These are phyloP conservation scores for Beauveria brongniartii DNA, from an alignment of 2,329 filamentous ascomycete species.

Conservation along the genomic window DNA sequence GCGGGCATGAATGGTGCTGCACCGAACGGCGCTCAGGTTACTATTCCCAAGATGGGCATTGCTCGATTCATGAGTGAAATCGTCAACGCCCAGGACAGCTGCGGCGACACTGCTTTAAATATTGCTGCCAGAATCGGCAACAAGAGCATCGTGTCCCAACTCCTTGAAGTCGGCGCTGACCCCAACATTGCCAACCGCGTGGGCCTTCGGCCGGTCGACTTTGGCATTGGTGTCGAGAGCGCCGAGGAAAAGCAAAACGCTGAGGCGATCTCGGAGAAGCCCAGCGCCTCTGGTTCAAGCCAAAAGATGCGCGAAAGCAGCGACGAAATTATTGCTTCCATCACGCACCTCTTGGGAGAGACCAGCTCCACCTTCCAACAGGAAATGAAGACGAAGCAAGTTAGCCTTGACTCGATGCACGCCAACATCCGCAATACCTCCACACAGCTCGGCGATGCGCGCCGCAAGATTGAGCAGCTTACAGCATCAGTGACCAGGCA, in stretches of 20 bases:
- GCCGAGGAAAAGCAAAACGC: slow-evolving; percentile 36
- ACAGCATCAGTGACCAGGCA: slow-evolving; percentile 56
- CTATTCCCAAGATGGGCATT: slow-evolving; percentile 65
- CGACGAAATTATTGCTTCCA: slow-evolving; percentile 71
- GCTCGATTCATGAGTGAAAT: slow-evolving; percentile 95
- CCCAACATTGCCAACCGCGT: slow-evolving; percentile 87
- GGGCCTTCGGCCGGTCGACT: slow-evolving; percentile 83
- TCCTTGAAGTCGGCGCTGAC: slow-evolving; percentile 90
- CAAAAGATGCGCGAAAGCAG: slow-evolving; percentile 63
- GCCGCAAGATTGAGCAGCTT: slow-evolving; percentile 63
- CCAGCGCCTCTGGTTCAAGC: slow-evolving; percentile 34
- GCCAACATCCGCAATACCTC: slow-evolving; percentile 73
- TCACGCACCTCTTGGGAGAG: slow-evolving; percentile 73
- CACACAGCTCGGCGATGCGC: slow-evolving; percentile 67
- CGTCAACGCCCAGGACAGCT: slow-evolving; percentile 89
- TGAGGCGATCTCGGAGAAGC: slow-evolving; percentile 32
- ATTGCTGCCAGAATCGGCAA: slow-evolving; percentile 91
- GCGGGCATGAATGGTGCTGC: slow-evolving; percentile 24
- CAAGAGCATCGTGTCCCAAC: slow-evolving; percentile 89
- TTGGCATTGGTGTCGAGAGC: slow-evolving; percentile 72
- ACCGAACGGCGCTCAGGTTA: slow-evolving; percentile 32
- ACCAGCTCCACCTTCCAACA: slow-evolving; percentile 71
- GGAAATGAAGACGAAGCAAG: slow-evolving; percentile 77
- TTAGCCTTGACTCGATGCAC: slow-evolving; percentile 74
- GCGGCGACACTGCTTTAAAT: slow-evolving; percentile 90